Base-by-base conservation (phyloP, 106 monocot genomes). In the Triglochin maritima region DNA sequence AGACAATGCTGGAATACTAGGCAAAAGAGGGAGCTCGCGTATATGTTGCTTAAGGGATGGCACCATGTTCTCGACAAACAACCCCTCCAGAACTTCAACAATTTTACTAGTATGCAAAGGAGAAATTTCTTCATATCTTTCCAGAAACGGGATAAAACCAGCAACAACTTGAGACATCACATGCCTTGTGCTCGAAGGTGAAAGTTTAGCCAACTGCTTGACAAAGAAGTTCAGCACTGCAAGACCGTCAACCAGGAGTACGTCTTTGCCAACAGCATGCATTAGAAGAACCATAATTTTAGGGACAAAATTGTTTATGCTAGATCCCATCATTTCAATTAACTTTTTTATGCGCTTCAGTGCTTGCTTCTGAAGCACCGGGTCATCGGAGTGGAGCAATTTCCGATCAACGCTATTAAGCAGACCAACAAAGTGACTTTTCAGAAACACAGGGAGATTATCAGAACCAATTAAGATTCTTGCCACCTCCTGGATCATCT, bases 261-360 rank as follows among this genome's bases (percentile, higher is more conserved):
- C 59, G 75, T 91, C 91, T 76, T 92, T 98, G 10, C 86, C 88
- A 73, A 92, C 82, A 51, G 98, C 82, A 74, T 88, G 79, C 67
- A 86, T 81, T 46, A 98, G 74, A 61, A 98, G 86, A 75, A 98
- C 91, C 91, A 92, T 92, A 64, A 98, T 92, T 81, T 98, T 98
- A 59, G 90, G 96, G 9, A 86, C 76, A 82, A 91, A 91, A 46
- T 84, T 83, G 63, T 81, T 84, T 54, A 98, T 81, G 46, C 79
- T 85, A 66, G 86, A 75, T 42, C 91, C 98, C 98, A 98, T 98
- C 91, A 98, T 92, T 75, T 92, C 91, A 45, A 92, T 86, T 69
- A 92, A 72, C 70, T 88, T 88, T 68, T 82, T 77, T 50, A 98
- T 88, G 48, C 88, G 82, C 44, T 73, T 78, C 72, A 98, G 73